phyloP scores from a whole-genome alignment of 2,329 filamentous ascomycete genomes.

The Colletotrichum nymphaeae region DNA sequence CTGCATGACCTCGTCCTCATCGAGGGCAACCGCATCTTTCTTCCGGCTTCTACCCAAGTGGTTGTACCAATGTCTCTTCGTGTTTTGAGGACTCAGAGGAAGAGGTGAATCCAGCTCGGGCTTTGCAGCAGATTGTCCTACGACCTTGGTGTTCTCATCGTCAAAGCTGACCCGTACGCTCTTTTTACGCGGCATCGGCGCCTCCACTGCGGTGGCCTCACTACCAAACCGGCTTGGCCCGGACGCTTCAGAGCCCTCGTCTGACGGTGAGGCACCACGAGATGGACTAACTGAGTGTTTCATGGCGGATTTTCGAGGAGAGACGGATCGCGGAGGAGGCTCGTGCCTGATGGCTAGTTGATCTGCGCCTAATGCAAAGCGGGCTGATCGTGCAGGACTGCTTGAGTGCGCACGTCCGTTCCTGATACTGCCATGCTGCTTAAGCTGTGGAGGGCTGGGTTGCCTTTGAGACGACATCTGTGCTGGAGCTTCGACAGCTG shows the following conservation, averaged over 20 bases:
- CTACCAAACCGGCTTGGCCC: conserved; percentile 40
- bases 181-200: conserved; percentile 65
- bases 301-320: conserved; percentile 81
- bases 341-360: conserved; percentile 71
- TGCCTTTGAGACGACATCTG: conserved; percentile 22
- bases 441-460: conserved; percentile 7
- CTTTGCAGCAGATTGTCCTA: conserved; percentile 58
- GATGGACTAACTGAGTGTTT: conserved; percentile 70
- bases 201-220: conserved; percentile 46
- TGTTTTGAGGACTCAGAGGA: conserved; percentile 50
- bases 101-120: conserved; percentile 53
- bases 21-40: conserved; percentile 57
- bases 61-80: conserved; percentile 58
- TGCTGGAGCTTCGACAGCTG: conserved; percentile 27
- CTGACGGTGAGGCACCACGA: conserved; percentile 62
- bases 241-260: conserved; percentile 59
- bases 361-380: conserved; percentile 70
- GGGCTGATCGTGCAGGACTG: conserved; percentile 76
- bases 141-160: conserved; percentile 68
- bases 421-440: conserved; percentile 36
- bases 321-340: conserved; percentile 77
- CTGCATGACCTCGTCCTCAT: conserved; percentile 78
- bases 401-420: conserved; percentile 57
- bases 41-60: conserved; percentile 60
- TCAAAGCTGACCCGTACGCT: conserved; percentile 83